Percentiles rank a stretch among this genome's conserved stretches.
Evolutionary conservation across 495 filamentous ascomycete genomes (phyloP).

Genomic region (Trichoderma erinaceum): DNA sequence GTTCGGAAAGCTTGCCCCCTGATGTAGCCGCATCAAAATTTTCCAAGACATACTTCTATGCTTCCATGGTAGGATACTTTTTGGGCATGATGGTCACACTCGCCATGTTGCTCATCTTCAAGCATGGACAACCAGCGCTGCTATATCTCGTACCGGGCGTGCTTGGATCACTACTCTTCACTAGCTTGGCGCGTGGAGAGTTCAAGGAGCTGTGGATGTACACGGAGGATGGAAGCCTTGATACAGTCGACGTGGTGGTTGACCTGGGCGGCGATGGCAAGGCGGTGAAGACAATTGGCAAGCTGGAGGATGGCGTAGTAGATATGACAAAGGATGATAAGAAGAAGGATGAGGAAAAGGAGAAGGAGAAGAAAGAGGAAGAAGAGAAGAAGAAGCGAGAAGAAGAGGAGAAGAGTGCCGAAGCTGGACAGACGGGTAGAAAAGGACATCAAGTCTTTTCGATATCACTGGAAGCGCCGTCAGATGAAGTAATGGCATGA

Average conservation of each 20-base stretch:
- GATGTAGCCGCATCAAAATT: conserved; percentile 51
- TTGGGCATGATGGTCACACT: conserved; percentile 74
- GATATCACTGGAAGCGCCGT: conserved; percentile 20
- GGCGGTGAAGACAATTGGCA: conserved; percentile 20
- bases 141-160: conserved; percentile 91
- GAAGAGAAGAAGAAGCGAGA: conserved; percentile 13
- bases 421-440: background rate
- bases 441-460: conserved; percentile 22
- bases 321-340: conserved; percentile 22
- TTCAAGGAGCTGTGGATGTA: conserved; percentile 70
- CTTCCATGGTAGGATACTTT: conserved; percentile 70
- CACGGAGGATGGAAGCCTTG: conserved; percentile 60
- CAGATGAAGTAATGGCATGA: background rate
- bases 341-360: conserved; percentile 19
- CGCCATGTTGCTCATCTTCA: conserved; percentile 65
- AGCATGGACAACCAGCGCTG: conserved; percentile 84
- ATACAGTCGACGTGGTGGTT: conserved; percentile 42
- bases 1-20: conserved; percentile 35
- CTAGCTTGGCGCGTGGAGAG: conserved; percentile 66
- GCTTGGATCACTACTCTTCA: conserved; percentile 68
- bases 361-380: conserved; percentile 4
- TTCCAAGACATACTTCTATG: conserved; percentile 82
- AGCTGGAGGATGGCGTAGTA: conserved; percentile 13
- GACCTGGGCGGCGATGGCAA: conserved; percentile 31
- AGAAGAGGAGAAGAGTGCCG: background rate